Base-by-base conservation (phyloP, 371 early-diverging fungal species). In the Amoeboaphelidium occidentale region DNA sequence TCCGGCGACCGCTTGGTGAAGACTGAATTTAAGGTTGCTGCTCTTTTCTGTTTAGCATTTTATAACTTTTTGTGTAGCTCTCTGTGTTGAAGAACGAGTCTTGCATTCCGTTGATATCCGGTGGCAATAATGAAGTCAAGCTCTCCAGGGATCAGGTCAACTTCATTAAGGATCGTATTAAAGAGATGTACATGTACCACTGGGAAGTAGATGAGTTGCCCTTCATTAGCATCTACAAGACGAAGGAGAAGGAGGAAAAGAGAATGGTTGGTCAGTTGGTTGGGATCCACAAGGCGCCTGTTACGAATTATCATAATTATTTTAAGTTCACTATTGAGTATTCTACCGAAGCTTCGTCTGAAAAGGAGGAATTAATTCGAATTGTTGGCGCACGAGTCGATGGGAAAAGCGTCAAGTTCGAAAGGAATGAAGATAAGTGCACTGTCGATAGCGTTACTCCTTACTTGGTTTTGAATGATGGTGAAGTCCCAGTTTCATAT, bases 1-100 rank as follows among this genome's bases (percentile, higher is more conserved):
- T 88, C 88, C 72, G 96, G 96, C n/a, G 93, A 94, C 56, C 76
- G 96, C 41, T 81, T 94, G 54, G 84, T 74, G 53, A 75, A 68
- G 42, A 86, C 91, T 2, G 69, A 72, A 4, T 87, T 83, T 56
- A 61, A 83, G 67, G 79, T 82, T 67, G 65, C 28, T 52, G 61
- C 59, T 65, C 68, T 60, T 0, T 0, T 41, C 1, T 45, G 32
- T 27, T 26, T 42, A 41, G 45, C 14, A 14, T 41, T 20, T 23
- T 45, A 24, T 14, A 50, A 28, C 22, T 20, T 22, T 27, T 59
- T 56, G 60, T 57, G 56, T 48, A 71, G 77, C 59, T 81, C 41
- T 55, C 64, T 23, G 78, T 82, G 78, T 48, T 63, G 23, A 48
- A 65, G 27, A 56, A 70, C 39, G 63, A 52, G 17, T 53, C 55